Evolutionary conservation across 257 asterid genomes (phyloP), one percentile per base, ranked within the genome.

Genomic region (Solanum ossicruentum): DNA sequence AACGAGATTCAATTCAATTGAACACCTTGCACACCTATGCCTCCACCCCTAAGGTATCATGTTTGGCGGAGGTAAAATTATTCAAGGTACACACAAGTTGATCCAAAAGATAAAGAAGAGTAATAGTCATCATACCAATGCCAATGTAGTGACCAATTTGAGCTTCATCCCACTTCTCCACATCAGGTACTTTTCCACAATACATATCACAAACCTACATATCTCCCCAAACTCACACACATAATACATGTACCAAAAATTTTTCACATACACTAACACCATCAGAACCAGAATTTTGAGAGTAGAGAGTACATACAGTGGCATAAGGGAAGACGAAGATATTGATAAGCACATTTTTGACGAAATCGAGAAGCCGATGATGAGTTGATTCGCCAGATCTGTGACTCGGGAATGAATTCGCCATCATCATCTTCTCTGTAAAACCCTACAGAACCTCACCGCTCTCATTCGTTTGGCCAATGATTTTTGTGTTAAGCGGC

Each of bases 141-240:
- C 98, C 98, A 85, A 96, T 93, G 86, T 91, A 95, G 90, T 96
- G 99, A 85, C 99, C 98, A 88, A 96, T 96, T 89, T 89, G 98
- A 91, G 98, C 98, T 88, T 91, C 97, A 36, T 91, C 98, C 99
- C 98, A 93, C 88, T 90, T 96, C 58, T 87, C 95, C 89, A 90
- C 97, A 77, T 93, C 97, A 12, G 92, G 84, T 39, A 96, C 98
- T 87, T 90, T 90, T 26, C 99, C 99, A 86, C 98, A 96, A 61
- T 93, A 95, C 89, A 96, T 84, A 43, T 91, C 99, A 60, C 98
- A 96, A 3, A 96, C 99, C 99, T 94, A 75, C 72, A 56, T 41
- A 84, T 66, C 12, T 65, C 10, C 28, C 43, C 17, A 63, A 61
- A 57, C 4, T 10, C 6, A 13, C 5, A 81, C 49, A 85, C 18